These are phyloP conservation scores for Rhynchospora breviuscula DNA, from an alignment of 176 grass and related monocot species.

Conservation along the genomic window DNA sequence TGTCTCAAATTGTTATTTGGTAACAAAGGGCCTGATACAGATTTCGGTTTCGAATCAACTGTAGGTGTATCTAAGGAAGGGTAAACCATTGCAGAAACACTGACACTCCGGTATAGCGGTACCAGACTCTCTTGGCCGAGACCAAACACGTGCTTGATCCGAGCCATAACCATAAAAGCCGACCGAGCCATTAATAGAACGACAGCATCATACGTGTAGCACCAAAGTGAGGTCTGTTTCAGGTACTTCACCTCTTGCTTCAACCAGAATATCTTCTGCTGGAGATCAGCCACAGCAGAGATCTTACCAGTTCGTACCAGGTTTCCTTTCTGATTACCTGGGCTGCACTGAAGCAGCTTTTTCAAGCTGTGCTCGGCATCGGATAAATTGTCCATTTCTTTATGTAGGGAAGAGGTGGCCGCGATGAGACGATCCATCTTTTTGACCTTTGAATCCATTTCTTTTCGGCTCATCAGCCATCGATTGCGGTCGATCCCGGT, in stretches of 20 bases:
- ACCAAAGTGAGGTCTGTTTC: slow-evolving; percentile 68
- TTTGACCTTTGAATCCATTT: slow-evolving; percentile 55
- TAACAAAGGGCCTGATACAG: slow-evolving; percentile 30
- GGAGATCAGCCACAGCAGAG: slow-evolving; percentile 48
- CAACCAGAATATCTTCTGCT: slow-evolving; percentile 70
- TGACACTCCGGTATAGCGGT: slow-evolving; percentile 48
- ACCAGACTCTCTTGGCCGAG: slow-evolving; percentile 14
- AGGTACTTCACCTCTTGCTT: slow-evolving; percentile 83
- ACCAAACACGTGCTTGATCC: slow-evolving; percentile 69
- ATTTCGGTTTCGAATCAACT: slow-evolving; percentile 26
- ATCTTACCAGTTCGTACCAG: slow-evolving; percentile 50
- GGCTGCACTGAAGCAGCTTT: slow-evolving; percentile 44
- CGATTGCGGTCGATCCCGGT: slow-evolving; percentile 44
- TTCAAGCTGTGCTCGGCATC: slow-evolving; percentile 59
- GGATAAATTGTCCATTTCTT: slow-evolving; percentile 61
- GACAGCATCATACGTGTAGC: slow-evolving; percentile 51
- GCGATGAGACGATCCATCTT: slow-evolving; percentile 60
- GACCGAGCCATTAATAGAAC: slow-evolving; percentile 43
- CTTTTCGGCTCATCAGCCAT: slow-evolving; percentile 57
- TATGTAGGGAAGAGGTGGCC: slow-evolving; percentile 36
- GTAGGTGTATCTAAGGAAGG: slow-evolving; percentile 37
- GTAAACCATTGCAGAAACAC: slow-evolving; percentile 46
- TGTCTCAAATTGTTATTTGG: neutral
- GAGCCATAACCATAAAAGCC: slow-evolving; percentile 52
- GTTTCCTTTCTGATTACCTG: neutral